These are phyloP conservation scores for Imleria badia DNA, from an alignment of 768 basidiomycete species.

Conservation along the genomic window DNA sequence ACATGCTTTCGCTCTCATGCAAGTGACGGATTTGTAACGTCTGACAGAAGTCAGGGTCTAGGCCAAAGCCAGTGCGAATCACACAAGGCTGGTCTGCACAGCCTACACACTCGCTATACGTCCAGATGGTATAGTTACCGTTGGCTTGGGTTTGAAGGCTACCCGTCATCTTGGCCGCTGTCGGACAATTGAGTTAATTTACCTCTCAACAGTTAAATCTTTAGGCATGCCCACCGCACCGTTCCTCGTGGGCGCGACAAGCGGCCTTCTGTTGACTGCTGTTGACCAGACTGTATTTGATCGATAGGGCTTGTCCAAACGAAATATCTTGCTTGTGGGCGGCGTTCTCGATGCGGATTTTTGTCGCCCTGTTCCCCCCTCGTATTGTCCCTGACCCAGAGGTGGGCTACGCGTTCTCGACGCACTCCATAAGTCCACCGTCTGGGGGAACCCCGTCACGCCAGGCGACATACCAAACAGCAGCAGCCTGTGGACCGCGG, in stretches of 20 bases:
- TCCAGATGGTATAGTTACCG: slow-evolving; percentile 17
- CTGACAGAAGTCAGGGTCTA: slow-evolving; percentile 11
- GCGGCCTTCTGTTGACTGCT: slow-evolving; percentile 17
- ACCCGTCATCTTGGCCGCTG: slow-evolving; percentile 11
- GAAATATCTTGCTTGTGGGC: neutral
- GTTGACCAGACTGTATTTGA: slow-evolving; percentile 21
- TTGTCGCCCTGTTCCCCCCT: neutral
- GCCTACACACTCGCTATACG: neutral
- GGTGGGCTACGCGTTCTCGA: neutral
- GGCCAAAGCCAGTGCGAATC: slow-evolving; percentile 10
- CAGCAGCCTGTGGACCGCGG: neutral
- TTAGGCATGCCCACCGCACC: slow-evolving; percentile 1
- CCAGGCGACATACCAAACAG: neutral
- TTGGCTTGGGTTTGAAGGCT: slow-evolving; percentile 12
- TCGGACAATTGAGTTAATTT: slow-evolving; percentile 27
- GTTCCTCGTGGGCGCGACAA: slow-evolving; percentile 14
- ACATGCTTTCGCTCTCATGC: slow-evolving; percentile 8
- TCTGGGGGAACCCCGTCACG: neutral
- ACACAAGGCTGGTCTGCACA: slow-evolving; percentile 10
- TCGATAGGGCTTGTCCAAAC: slow-evolving; percentile 2
- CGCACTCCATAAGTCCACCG: neutral
- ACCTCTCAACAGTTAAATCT: slow-evolving; percentile 27
- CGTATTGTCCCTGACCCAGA: neutral
- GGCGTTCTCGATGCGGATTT: slow-evolving; percentile 1
- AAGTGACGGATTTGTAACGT: slow-evolving; percentile 6